These are phyloP conservation scores for Chamaenerion angustifolium DNA, from an alignment of 345 rosid genomes.

Conservation along the genomic window DNA sequence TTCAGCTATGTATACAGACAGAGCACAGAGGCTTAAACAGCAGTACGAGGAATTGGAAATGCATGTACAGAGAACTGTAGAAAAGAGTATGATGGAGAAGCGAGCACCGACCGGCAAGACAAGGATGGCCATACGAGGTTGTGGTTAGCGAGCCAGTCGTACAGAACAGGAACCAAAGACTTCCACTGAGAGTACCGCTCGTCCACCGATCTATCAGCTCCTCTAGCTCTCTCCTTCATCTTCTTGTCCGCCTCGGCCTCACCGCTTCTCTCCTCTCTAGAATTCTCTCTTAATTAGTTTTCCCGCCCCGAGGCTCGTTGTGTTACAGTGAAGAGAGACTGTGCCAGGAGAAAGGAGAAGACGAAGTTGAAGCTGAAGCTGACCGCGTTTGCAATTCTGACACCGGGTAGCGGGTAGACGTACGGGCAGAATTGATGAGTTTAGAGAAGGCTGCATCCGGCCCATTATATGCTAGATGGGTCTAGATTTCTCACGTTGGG, in stretches of 20 bases:
- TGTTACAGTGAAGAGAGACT: too few relatives aligned
- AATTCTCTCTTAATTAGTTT: not conserved
- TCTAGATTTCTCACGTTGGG: too few relatives aligned
- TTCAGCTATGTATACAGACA: too few relatives aligned
- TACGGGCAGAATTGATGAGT: too few relatives aligned
- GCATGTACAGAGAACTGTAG: constrained; percentile 9
- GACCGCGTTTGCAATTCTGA: too few relatives aligned
- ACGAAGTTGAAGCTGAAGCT: too few relatives aligned
- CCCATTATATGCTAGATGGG: too few relatives aligned
- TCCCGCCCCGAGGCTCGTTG: not conserved
- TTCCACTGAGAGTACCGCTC: constrained; percentile 16
- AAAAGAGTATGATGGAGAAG: not conserved
- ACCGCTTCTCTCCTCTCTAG: not conserved
- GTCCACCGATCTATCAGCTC: constrained; percentile 12
- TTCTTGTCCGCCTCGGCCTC: not conserved
- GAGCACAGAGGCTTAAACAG: not conserved
- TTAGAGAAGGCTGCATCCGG: too few relatives aligned
- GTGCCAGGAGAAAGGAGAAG: too few relatives aligned
- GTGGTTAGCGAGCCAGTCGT: constrained; percentile 21
- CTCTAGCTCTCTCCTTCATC: constrained; percentile 4
- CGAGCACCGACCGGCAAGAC: constrained; percentile 35
- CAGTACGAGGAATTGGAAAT: not conserved
- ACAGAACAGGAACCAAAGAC: constrained; percentile 17
- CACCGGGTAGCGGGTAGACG: too few relatives aligned
- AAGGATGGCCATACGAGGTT: constrained; percentile 21